These are phyloP conservation scores for Penicillium sp. DNA, from an alignment of 2,329 filamentous ascomycete species.

Conservation along the genomic window DNA sequence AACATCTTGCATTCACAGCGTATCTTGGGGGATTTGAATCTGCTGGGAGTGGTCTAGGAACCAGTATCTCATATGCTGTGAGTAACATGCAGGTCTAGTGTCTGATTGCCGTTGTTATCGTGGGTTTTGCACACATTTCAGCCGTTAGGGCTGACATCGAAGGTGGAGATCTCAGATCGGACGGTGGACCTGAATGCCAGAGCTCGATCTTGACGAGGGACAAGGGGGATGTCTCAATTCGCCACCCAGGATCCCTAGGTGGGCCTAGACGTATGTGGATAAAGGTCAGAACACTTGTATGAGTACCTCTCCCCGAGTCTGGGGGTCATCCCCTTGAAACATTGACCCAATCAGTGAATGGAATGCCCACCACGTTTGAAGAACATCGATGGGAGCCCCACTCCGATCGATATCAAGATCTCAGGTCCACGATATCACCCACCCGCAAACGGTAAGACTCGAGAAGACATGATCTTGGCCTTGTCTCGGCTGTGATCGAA, in stretches of 20 bases:
- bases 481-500: not conserved
- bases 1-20: no score
- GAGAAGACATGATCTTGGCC: no score
- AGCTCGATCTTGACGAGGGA: not conserved
- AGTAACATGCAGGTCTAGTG: no score
- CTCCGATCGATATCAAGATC: not conserved
- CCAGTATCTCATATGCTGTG: no score
- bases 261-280: not conserved
- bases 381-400: not conserved
- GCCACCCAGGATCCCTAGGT: not conserved
- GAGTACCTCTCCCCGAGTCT: no score
- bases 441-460: not conserved
- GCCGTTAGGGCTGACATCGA: not conserved
- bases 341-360: not conserved
- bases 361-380: not conserved
- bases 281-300: no score
- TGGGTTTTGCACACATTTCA: not conserved
- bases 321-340: not conserved
- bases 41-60: no score
- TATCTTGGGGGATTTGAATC: no score
- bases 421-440: not conserved
- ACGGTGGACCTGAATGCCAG: no score
- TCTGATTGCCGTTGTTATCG: not conserved
- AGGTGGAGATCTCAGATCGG: not conserved
- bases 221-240: not conserved